These are phyloP conservation scores for Aureobasidium leucospermi DNA, from an alignment of 2,329 filamentous ascomycete genomes.

Conservation along the genomic window DNA sequence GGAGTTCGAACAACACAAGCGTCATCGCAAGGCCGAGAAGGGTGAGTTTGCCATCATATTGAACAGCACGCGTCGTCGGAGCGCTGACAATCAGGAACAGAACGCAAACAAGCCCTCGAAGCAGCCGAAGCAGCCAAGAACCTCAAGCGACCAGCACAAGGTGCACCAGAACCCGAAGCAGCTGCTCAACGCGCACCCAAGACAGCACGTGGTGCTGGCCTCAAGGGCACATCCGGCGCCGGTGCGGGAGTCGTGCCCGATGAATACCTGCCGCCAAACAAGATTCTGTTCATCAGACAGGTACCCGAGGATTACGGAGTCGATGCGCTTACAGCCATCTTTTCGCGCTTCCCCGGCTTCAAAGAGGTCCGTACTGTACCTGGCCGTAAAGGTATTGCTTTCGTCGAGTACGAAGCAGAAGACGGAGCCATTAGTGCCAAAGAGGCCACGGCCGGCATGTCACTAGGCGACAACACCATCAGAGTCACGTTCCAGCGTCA, in stretches of 20 bases:
- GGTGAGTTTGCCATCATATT: constrained; percentile 49
- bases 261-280: constrained; percentile 96
- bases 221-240: constrained; percentile 62
- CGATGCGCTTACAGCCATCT: constrained; percentile 71
- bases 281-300: constrained; percentile 90
- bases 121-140: constrained; percentile 71
- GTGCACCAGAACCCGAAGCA: constrained; percentile 36
- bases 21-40: constrained; percentile 78
- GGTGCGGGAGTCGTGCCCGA: constrained; percentile 76
- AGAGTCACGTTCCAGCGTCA: constrained; percentile 96
- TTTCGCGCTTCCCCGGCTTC: constrained; percentile 87
- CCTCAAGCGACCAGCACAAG: constrained; percentile 55
- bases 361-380: constrained; percentile 86
- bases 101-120: constrained; percentile 74
- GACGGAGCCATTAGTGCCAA: constrained; percentile 85
- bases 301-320: constrained; percentile 79
- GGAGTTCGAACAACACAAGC: constrained; percentile 83
- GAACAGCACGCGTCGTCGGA: constrained; percentile 6
- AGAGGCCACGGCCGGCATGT: constrained; percentile 83
- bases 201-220: constrained; percentile 60
- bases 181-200: constrained; percentile 46
- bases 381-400: constrained; percentile 79
- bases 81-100: constrained; percentile 30
- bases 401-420: constrained; percentile 93
- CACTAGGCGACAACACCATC: constrained; percentile 70